Conservation (phyloP, 208 protist genomes). For the Crithidia expoeki region DNA sequence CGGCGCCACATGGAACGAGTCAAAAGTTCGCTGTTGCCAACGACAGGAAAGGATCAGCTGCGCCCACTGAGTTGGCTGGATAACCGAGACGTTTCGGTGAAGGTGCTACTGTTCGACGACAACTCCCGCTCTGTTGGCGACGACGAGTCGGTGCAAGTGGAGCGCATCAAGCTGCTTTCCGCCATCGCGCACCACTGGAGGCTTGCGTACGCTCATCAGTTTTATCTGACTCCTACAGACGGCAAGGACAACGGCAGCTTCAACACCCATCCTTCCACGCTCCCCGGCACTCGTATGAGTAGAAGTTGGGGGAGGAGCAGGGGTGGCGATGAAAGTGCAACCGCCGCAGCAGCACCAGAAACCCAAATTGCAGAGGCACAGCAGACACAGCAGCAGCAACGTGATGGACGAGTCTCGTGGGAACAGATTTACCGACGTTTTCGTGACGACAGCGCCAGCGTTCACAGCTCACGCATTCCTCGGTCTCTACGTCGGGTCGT, state of each 20-base stretch:
- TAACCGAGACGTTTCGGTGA: slow-evolving; percentile 24
- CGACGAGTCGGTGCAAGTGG: slow-evolving; percentile 25
- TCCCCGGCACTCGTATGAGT: background rate
- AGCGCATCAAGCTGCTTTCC: slow-evolving; percentile 28
- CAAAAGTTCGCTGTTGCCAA: background rate
- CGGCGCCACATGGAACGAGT: background rate
- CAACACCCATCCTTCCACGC: background rate
- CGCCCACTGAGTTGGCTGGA: slow-evolving; percentile 39
- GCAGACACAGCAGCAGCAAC: background rate
- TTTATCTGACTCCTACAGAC: slow-evolving; percentile 21
- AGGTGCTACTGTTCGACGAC: slow-evolving; percentile 35
- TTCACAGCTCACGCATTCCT: slow-evolving; percentile 9
- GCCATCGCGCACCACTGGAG: slow-evolving; percentile 28
- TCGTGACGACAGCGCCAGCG: slow-evolving; percentile 20
- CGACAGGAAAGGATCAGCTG: slow-evolving; percentile 6
- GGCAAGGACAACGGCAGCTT: slow-evolving; percentile 18
- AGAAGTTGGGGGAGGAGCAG: background rate
- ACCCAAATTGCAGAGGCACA: too few species aligned
- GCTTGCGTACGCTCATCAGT: slow-evolving; percentile 30
- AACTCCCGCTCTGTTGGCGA: slow-evolving; percentile 30
- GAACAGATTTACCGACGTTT: slow-evolving; percentile 31
- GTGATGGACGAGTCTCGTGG: slow-evolving; percentile 13
- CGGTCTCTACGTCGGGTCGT: slow-evolving; percentile 2
- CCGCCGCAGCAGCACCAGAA: too few species aligned
- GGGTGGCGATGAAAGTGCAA: background rate